Conservation (phyloP, 371 early-diverging fungal genomes). For the Dinochytrium kinnereticum region DNA sequence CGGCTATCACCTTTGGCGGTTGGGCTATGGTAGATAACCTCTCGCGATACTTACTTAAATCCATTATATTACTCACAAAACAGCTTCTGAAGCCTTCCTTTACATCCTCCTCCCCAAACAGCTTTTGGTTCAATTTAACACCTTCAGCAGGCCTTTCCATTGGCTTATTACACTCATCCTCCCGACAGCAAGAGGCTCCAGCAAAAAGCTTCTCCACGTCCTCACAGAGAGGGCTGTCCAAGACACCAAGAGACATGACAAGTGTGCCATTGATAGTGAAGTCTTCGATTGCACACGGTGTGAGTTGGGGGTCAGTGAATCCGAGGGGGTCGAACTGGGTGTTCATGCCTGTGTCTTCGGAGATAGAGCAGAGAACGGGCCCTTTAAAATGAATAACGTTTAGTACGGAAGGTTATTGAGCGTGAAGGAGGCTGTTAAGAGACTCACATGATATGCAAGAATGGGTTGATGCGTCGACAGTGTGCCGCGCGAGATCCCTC, state of each 20-base stretch:
- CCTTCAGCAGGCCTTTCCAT: not conserved
- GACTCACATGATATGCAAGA: constrained; percentile 4
- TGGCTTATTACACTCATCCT: not conserved
- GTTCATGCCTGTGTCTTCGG: not conserved
- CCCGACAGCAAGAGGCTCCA: not conserved
- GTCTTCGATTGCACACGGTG: not conserved
- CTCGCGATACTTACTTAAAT: not conserved
- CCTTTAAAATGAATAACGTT: not conserved
- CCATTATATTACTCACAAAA: constrained; percentile 2
- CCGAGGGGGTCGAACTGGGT: not conserved
- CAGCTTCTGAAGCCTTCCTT: not conserved
- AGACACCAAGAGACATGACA: not conserved
- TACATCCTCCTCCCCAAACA: not conserved
- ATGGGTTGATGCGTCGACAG: not conserved
- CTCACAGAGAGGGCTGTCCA: not conserved
- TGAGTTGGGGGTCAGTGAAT: not conserved
- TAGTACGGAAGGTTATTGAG: not conserved
- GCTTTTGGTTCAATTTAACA: not conserved
- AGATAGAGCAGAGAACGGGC: not conserved
- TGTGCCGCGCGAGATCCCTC: not conserved
- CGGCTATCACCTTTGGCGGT: no score
- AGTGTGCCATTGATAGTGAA: not conserved
- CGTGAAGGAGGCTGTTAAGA: not conserved
- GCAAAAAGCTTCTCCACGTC: not conserved
- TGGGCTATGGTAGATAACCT: not conserved